Evolutionary conservation across 2,329 filamentous ascomycete species (phyloP), one percentile per base, ranked within the genome.

Genomic region (Sporothrix brunneoviolacea): DNA sequence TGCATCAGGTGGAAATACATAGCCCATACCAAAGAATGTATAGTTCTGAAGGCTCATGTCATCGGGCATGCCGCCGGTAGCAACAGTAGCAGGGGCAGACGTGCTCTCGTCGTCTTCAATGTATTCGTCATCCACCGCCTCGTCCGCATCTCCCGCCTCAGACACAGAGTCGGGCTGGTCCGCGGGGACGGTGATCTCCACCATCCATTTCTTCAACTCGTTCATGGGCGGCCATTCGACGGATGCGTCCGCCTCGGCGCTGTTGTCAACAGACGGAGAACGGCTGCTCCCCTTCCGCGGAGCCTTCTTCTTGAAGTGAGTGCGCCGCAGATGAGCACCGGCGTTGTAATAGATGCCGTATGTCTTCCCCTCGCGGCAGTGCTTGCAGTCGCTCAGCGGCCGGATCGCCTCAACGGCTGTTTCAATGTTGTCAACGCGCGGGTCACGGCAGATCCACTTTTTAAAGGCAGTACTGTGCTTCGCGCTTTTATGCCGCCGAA

Each of bases 291-390:
- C 58, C 58, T 58, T 56, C 64, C 70, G 54, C 55, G 62, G 24
- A 53, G 69, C 63, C 66, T 79, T 80, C 47, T 73, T 84, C 62
- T 86, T 87, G 74, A 96, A 97, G 65, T 97, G 91, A 0, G 86
- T 85, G 44, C 91, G 83, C 37, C 91, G 80, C 8, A 97, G 76
- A 64, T 97, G 91, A 0, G 90, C 91, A 0, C 90, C 90, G 0
- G 91, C 91, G 61, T 97, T 97, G 70, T 97, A 96, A 69, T 96
- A 93, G 15, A 87, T 88, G 4, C 86, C 86, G 60, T 97, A 97
- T 52, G 80, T 77, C 72, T 95, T 96, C 50, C 77, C 70, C 39
- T 77, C 76, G 43, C 76, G 77, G 66, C 91, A 97, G 42, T 86
- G 80, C 67, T 95, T 95, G 78, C 91, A 96, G 58, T 86, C 85